Evolutionary conservation across 2,329 filamentous ascomycete genomes (phyloP), one percentile per base, ranked within the genome.

Genomic region (Xylaria sp.): DNA sequence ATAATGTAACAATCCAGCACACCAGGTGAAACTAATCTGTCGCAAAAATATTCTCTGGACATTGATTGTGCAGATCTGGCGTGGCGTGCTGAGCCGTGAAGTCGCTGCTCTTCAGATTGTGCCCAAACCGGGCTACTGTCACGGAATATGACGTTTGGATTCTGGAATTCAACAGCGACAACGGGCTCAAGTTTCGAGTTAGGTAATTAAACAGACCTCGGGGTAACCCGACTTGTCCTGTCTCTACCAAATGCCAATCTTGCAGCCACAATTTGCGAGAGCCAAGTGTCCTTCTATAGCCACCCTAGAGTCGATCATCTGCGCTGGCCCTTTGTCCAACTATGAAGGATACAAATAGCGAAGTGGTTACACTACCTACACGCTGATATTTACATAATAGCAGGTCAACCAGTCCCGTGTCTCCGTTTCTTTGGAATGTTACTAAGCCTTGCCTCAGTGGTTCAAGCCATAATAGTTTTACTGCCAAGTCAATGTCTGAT

Each of bases 271-370:
- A 48, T 69, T 47, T 61, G 25, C 18, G 12, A 47, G 37, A 48
- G 35, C 60, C 37, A 60, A 58, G 40, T 5, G n/a, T 51, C 40
- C 23, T 35, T 42, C 42, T 10, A n/a, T 48, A 54, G 27, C 29
- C 13, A 42, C 42, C 53, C 59, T 48, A 27, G 27, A 50, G 54
- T 50, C 18, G 25, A 55, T 63, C 60, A 47, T 60, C 48, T 63
- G 60, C 63, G 62, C 27, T 66, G 60, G 54, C 60, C 61, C 44
- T 63, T 69, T 60, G 63, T 53, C 32, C 6, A 16, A 58, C 42
- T 44, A 50, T 42, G 65, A 48, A 55, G 61, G 37, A 13, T 37
- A 18, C 8, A 25, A 29, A 54, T 5, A 23, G 35, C 29, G 16
- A 40, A 44, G 10, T 29, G 23, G 53, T 50, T 51, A 58, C 61